Evolutionary conservation across 164 flowering plant species (phyloP).

Genomic region (Nymphaea thermarum): DNA sequence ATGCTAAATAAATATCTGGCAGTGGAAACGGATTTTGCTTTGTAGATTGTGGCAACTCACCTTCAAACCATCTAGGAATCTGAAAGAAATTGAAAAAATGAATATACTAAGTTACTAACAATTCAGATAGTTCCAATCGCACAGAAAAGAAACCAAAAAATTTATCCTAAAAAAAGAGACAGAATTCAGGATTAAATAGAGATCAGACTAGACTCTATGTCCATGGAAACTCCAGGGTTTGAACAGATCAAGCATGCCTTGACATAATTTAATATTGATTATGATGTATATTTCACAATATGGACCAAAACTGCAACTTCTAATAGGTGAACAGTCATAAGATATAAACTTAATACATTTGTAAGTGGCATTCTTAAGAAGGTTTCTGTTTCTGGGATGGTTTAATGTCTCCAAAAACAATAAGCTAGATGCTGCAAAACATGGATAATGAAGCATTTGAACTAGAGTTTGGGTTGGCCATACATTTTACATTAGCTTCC

Average conservation of each 20-base stretch:
- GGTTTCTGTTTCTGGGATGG: no score
- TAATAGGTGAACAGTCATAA: no score
- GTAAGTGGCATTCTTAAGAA: no score
- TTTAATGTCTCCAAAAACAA: no score
- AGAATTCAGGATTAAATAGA: neutral
- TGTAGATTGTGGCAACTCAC: conserved; percentile 46
- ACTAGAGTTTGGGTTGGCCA: no score
- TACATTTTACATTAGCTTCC: no score
- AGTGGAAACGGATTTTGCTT: conserved; percentile 75
- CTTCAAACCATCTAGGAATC: conserved; percentile 84
- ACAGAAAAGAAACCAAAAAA: neutral
- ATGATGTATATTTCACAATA: neutral
- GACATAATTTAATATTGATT: neutral
- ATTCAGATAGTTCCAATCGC: no score
- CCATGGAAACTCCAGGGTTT: neutral
- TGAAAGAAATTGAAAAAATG: conserved; percentile 13
- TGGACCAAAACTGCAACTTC: neutral
- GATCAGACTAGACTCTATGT: neutral
- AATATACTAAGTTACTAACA: no score
- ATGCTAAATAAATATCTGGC: conserved; percentile 63
- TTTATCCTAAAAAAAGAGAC: neutral
- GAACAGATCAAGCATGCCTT: neutral
- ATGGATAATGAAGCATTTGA: no score
- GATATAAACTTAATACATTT: no score
- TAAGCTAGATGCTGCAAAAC: no score